These are phyloP conservation scores for Aspergillus ochraceoroseus DNA, from an alignment of 2,329 filamentous ascomycete genomes.

Conservation along the genomic window DNA sequence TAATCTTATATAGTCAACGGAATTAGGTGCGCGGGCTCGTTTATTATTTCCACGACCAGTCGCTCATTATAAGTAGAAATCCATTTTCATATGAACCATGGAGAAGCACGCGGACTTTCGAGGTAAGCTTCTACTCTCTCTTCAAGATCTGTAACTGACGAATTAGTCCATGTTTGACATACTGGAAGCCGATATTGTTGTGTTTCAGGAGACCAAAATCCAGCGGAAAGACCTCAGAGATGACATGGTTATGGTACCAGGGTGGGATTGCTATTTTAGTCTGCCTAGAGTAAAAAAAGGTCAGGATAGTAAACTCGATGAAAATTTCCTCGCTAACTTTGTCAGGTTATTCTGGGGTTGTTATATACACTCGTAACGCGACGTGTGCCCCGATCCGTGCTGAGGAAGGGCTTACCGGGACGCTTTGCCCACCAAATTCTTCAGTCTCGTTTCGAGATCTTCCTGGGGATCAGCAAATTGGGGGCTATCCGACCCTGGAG, in stretches of 20 bases:
- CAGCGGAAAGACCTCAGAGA: slow-evolving; percentile 86
- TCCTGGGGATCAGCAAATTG: slow-evolving; percentile 69
- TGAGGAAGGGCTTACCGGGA: slow-evolving; percentile 87
- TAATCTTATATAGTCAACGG: slow-evolving; percentile 61
- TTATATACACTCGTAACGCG: slow-evolving; percentile 85
- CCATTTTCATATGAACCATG: slow-evolving; percentile 82
- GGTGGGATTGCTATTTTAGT: slow-evolving; percentile 96
- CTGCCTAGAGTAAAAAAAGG: slow-evolving; percentile 91
- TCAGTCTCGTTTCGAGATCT: slow-evolving; percentile 68
- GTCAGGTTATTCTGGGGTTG: slow-evolving; percentile 88
- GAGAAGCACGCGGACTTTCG: slow-evolving; percentile 65
- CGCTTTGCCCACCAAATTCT: slow-evolving; percentile 68
- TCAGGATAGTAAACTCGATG: slow-evolving; percentile 27
- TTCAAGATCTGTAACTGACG: neutral
- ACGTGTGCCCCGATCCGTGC: slow-evolving; percentile 81
- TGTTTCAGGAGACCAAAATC: slow-evolving; percentile 96
- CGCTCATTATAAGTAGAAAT: slow-evolving; percentile 52
- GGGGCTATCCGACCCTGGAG: slow-evolving; percentile 70
- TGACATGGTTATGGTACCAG: slow-evolving; percentile 91
- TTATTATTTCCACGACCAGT: neutral
- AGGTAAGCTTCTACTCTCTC: slow-evolving; percentile 44
- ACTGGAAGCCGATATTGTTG: slow-evolving; percentile 83
- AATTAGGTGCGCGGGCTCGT: slow-evolving; percentile 54
- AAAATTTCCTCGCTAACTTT: slow-evolving; percentile 8
- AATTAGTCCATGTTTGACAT: slow-evolving; percentile 84